Conservation (phyloP, 31 red algal species). For the Bonnemaisonia californica region DNA sequence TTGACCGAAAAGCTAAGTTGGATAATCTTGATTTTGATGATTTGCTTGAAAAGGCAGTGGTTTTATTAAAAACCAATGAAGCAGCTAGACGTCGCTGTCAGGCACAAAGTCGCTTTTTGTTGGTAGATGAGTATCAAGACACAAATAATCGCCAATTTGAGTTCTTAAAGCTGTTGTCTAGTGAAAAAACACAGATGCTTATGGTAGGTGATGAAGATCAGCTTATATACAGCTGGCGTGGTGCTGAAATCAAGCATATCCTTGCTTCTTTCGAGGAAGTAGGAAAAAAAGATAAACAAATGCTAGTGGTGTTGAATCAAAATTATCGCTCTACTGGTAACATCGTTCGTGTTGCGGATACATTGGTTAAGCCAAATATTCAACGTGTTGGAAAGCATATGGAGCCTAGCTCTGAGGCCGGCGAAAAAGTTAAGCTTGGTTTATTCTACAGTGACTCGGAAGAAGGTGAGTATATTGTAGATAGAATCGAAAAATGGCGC, state of each 20-base stretch:
- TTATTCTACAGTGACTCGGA: background rate
- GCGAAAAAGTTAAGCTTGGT: background rate
- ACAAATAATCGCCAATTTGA: constrained; percentile 44
- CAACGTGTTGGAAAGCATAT: background rate
- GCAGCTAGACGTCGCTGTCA: no score
- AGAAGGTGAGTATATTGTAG: constrained; percentile 15
- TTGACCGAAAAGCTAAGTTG: background rate
- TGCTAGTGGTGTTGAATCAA: constrained; percentile 8
- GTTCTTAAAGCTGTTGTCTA: constrained; percentile 26
- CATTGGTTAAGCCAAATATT: background rate
- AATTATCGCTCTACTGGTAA: constrained; percentile 45
- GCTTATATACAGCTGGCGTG: constrained; percentile 43
- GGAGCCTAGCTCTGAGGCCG: background rate
- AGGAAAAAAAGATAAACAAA: background rate
- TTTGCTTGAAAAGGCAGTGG: constrained; percentile 9
- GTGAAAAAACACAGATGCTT: background rate
- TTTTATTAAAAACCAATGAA: constrained; percentile 1
- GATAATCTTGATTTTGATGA: constrained; percentile 55
- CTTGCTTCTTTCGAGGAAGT: constrained; percentile 10
- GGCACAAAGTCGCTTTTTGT: no score
- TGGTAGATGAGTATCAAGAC: constrained; percentile 71
- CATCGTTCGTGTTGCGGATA: constrained; percentile 12
- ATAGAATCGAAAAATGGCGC: background rate
- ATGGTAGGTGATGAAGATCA: constrained; percentile 25
- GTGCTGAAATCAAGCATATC: constrained; percentile 21